Percentiles rank a stretch among this genome's conserved stretches.
Conservation (phyloP, 306 rosid species). For the Acacia acuminata region DNA sequence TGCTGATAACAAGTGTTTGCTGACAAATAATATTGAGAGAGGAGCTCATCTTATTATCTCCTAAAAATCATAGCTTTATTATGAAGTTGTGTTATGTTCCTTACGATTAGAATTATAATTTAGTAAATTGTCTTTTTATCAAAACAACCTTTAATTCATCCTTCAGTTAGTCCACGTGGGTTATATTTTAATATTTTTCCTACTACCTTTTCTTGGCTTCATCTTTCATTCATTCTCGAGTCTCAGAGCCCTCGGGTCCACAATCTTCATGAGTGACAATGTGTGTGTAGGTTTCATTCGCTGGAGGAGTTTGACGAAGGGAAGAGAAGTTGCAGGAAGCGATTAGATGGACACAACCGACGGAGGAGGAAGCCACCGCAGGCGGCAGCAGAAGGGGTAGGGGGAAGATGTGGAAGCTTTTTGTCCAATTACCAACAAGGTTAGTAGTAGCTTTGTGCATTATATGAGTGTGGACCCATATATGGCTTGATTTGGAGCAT, state of each 20-base stretch:
- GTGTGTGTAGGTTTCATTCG: conserved; percentile 65
- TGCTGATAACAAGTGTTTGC: conserved; percentile 1
- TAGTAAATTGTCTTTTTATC: no score
- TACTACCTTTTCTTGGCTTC: no score
- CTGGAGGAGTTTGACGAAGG: conserved; percentile 76
- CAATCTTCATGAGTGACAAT: not conserved
- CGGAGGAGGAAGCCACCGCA: conserved; percentile 81
- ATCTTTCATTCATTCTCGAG: not conserved
- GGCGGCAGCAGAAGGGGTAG: conserved; percentile 43
- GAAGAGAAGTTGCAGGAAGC: conserved; percentile 82
- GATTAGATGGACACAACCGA: conserved; percentile 80
- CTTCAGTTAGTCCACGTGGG: not conserved
- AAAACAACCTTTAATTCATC: not conserved
- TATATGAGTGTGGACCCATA: conserved; percentile 36
- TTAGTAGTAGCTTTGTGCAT: conserved; percentile 30
- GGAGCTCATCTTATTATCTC: not conserved
- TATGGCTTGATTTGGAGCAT: conserved; percentile 48
- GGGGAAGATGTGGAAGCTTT: conserved; percentile 46
- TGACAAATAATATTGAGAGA: not conserved
- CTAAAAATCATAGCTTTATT: not conserved
- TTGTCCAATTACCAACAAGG: conserved; percentile 63
- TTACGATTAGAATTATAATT: not conserved
- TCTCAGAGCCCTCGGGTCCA: not conserved
- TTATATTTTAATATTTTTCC: no score
- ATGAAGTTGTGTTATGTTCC: not conserved